Base-by-base conservation (phyloP, 2,329 filamentous ascomycete genomes). In the Zarea fungicola region DNA sequence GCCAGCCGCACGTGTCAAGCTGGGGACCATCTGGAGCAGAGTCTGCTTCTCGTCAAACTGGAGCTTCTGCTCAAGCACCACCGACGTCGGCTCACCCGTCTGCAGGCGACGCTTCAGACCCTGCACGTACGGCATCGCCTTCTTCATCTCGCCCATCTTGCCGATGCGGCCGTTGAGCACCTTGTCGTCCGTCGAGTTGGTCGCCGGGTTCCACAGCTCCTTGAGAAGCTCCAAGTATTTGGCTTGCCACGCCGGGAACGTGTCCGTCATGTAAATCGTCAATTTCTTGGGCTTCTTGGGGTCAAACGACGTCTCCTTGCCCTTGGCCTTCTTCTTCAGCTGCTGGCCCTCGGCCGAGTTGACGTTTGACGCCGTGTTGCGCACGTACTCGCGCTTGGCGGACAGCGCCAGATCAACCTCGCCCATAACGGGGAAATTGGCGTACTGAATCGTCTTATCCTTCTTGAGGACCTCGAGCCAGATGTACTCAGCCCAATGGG, bases 101-200 rank as follows among this genome's bases (percentile, higher is more conserved):
- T 89, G 76, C 49, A 99, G 78, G 45, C 88, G 82, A 67, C 81
- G 87, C 84, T 96, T 96, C 52, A 97, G 74, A 6, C 67, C 71
- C 71, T 97, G 91, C 42, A 96, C 84, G 62, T 96, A 97, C 0
- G 93, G 93, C 92, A 97, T 97, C 3, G 90, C 92, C 72, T 95
- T 93, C 81, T 97, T 99, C 78, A 90, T 89, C 70, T 95, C 88
- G 36, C 83, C 83, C 62, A 89, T 76, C 75, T 95, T 95, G 58
- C 82, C 83, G 50, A 96, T 84, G 62, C 83, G 80, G 56, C 82
- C 83, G 60, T 83, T 87, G 40, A 96, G 74, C 49, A 81, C 82
- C 74, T 95, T 95, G 65, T 95, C 88, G 62, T 95, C 84, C 55
- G 87, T 70, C 9, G 74, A 71, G 55, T 87, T 74, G 56, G 71